Evolutionary conservation across 108 stramenopile genomes (phyloP), one percentile per base, ranked within the genome.

Genomic region (Fistulifera pelliculosa): DNA sequence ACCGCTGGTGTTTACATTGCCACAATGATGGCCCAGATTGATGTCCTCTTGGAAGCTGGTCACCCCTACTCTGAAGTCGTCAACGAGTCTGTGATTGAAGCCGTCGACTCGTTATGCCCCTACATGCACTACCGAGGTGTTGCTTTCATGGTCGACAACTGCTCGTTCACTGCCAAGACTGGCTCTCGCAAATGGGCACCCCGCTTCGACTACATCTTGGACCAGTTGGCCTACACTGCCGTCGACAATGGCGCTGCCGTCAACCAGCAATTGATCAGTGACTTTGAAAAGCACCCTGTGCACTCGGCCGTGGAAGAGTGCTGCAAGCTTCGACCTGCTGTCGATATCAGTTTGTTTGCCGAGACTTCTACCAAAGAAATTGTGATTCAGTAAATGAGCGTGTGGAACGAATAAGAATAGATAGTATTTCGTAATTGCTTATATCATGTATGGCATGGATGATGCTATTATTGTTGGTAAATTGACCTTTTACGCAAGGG

Each of bases 91-190:
- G 96, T 98, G 54, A 98, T 98, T 68, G 96, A 98, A 74, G 96
- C 96, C 41, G 96, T 98, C 25, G 96, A 98, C 71, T 96, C 94
- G 31, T 71, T 98, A 42, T 94, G 94, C 72, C 96, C 96, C 16
- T 98, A 98, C 90, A 98, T 96, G 96, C 96, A 98, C 87, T 94
- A 95, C 89, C 74, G 88, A 61, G 95, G 96, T 14, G 91, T 98
- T 68, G 93, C 96, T 51, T 95, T 95, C 83, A 98, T 98, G 96
- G 96, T 98, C 49, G 96, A 98, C 72, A 98, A 98, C 85, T 98
- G 96, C 86, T 95, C 94, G 42, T 94, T 93, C 82, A 98, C 96
- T 43, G 96, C 96, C 61, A 93, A 96, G 81, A 91, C 94, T 41
- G 96, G 96, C 56, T 93, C 90, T 8, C 69, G 96, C 52, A 98